Percentiles rank a stretch among this genome's conserved stretches.
phyloP scores from a whole-genome alignment of 2,329 filamentous ascomycete species.

The Aquanectria penicillioides region DNA sequence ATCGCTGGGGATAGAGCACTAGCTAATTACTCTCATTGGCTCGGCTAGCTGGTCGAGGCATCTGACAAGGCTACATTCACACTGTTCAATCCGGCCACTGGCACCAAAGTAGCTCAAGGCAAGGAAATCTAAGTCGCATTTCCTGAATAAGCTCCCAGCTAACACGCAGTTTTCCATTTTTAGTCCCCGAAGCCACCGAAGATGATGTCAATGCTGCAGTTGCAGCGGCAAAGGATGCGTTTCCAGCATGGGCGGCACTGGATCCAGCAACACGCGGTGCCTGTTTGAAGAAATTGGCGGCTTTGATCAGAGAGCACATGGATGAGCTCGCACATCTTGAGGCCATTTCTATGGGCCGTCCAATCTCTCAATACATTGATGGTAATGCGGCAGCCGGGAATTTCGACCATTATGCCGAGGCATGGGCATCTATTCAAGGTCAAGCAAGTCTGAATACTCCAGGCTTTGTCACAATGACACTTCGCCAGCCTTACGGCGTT shows the following conservation, averaged over 20 bases:
- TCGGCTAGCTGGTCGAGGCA: constrained; percentile 26
- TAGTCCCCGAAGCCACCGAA: constrained; percentile 53
- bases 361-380: constrained; percentile 26
- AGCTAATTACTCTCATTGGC: background rate
- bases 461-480: constrained; percentile 55
- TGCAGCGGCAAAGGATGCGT: constrained; percentile 58
- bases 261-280: constrained; percentile 51
- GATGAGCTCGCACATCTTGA: constrained; percentile 51
- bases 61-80: constrained; percentile 31
- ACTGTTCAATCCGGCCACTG: constrained; percentile 32
- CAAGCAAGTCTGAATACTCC: constrained; percentile 59
- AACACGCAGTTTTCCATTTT: too few species aligned
- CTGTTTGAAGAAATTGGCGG: constrained; percentile 57
- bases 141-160: background rate
- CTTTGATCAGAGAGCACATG: constrained; percentile 52
- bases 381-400: constrained; percentile 52
- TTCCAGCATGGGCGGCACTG: constrained; percentile 56
- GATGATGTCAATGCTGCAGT: constrained; percentile 60
- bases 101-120: constrained; percentile 29
- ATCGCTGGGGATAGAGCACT: background rate
- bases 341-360: constrained; percentile 33
- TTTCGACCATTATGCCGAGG: constrained; percentile 55
- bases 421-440: constrained; percentile 53
- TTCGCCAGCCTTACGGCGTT: constrained; percentile 63
- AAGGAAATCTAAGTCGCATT: background rate